Base-by-base conservation (phyloP, 305 asterid species). In the Andrographis paniculata region DNA sequence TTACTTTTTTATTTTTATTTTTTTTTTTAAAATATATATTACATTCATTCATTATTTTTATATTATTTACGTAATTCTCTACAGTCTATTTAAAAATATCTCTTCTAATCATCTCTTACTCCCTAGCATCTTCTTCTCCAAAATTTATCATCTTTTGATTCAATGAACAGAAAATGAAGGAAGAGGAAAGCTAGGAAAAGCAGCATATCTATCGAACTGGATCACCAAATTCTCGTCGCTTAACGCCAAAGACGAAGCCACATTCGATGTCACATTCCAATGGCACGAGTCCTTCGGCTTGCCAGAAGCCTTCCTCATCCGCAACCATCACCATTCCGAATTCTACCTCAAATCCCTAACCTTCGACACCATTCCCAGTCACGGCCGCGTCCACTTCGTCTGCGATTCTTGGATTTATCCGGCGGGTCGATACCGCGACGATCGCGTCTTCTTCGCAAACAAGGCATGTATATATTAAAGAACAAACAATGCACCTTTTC, bases 371-470 rank as follows among this genome's bases (percentile, higher is more conserved):
- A 87, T 91, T 56, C 94, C 87, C 3, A 85, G 80, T 1, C 83
- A 80, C 0, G 88, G 83, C 14, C 60, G 31, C 6, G 52, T 87
- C 62, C 81, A 71, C 46, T 91, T 87, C 18, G 65, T 66, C 53
- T 91, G 99, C 69, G 76, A 87, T 53, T 91, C 96, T 2, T 91
- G 96, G 99, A 87, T 91, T 43, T 91, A 83, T 61, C 96, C 99
- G 5, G 54, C 63, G 0, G 69, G 62, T 16, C 78, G 76, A 2
- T 87, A 80, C 67, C 70, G 68, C 21, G 60, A 72, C 2, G 71
- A 78, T 24, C 95, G 99, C 6, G 59, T 91, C 14, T 87, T 78
- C 79, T 85, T 89, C 52, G 31, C 71, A 5, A 73, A 79, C 69
- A 60, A 69, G 92, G 94, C 85, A 58, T 8, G 0, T 33, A 0